Evolutionary conservation across 202 grass and related monocot species (phyloP).

Genomic region (Dendrocalamus latiflorus): DNA sequence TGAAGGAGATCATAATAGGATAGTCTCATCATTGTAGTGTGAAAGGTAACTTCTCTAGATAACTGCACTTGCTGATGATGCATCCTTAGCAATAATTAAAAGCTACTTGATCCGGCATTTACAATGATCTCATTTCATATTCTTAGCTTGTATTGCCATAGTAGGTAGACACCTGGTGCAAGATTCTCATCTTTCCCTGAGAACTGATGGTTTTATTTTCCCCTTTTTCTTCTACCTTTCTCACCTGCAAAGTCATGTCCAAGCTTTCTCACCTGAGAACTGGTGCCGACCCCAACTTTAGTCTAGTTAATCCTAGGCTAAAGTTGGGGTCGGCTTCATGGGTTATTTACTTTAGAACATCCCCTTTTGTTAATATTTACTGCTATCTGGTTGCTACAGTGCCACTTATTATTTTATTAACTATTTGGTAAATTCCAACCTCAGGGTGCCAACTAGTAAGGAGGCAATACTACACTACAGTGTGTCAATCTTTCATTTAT

Average conservation of each 20-base stretch:
- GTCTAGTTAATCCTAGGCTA: not conserved
- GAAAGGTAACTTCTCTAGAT: not conserved
- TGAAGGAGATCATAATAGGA: not conserved
- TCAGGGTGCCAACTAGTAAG: not conserved
- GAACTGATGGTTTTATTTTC: not conserved
- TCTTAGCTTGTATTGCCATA: not conserved
- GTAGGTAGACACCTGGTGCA: not conserved
- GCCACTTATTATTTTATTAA: not conserved
- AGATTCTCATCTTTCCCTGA: not conserved
- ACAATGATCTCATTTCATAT: not conserved
- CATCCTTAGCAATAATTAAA: not conserved
- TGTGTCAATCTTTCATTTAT: not conserved
- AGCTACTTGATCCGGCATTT: not conserved
- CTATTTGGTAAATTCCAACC: not conserved
- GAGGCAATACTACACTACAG: not conserved
- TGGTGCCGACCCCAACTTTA: too few relatives aligned
- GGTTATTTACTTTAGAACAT: not conserved
- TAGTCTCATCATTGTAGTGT: not conserved
- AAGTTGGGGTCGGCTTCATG: not conserved
- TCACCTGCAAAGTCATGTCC: not conserved
- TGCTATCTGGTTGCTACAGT: not conserved
- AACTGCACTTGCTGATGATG: not conserved
- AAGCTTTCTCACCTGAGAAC: not conserved
- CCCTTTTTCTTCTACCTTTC: not conserved
- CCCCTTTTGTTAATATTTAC: not conserved